These are phyloP conservation scores for Jimgerdemannia flammicorona DNA, from an alignment of 192 early-diverging fungal genomes.

Conservation along the genomic window DNA sequence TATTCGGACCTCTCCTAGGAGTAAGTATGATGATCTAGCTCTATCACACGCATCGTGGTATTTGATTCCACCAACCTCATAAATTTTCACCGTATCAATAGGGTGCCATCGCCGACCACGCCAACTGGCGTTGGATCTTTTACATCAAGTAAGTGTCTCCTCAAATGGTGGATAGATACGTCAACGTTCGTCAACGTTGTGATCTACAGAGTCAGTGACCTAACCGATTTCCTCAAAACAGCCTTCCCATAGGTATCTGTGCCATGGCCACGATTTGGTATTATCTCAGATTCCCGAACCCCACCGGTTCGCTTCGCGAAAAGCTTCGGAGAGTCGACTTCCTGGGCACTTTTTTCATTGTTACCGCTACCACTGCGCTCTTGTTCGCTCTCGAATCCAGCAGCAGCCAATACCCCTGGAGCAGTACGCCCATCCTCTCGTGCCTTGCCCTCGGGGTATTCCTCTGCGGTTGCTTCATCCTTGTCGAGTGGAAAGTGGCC, in stretches of 20 bases:
- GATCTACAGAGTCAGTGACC: too few relatives aligned
- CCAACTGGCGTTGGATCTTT: slow-evolving; percentile 58
- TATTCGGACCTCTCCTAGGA: slow-evolving; percentile 85
- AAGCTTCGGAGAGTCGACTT: slow-evolving; percentile 72
- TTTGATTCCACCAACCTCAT: neutral
- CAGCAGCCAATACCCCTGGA: slow-evolving; percentile 69
- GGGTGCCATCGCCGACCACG: slow-evolving; percentile 72
- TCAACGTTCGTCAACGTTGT: too few relatives aligned
- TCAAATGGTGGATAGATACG: neutral
- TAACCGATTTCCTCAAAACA: slow-evolving; percentile 21
- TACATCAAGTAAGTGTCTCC: slow-evolving; percentile 27
- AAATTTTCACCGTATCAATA: neutral
- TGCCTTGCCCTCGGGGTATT: slow-evolving; percentile 44
- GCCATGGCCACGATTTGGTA: slow-evolving; percentile 57
- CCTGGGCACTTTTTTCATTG: slow-evolving; percentile 46
- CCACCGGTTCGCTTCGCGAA: slow-evolving; percentile 41
- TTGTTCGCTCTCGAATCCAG: slow-evolving; percentile 73
- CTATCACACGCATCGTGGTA: too few relatives aligned
- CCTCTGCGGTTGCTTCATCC: slow-evolving; percentile 48
- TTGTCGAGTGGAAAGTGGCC: slow-evolving; percentile 60
- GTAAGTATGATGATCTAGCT: slow-evolving; percentile 3
- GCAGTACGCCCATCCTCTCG: slow-evolving; percentile 50
- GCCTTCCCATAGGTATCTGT: slow-evolving; percentile 73
- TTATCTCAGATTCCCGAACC: slow-evolving; percentile 65
- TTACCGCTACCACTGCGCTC: slow-evolving; percentile 47